Evolutionary conservation across 192 early-diverging fungal species (phyloP).

Genomic region (Chytriomyces confervae): DNA sequence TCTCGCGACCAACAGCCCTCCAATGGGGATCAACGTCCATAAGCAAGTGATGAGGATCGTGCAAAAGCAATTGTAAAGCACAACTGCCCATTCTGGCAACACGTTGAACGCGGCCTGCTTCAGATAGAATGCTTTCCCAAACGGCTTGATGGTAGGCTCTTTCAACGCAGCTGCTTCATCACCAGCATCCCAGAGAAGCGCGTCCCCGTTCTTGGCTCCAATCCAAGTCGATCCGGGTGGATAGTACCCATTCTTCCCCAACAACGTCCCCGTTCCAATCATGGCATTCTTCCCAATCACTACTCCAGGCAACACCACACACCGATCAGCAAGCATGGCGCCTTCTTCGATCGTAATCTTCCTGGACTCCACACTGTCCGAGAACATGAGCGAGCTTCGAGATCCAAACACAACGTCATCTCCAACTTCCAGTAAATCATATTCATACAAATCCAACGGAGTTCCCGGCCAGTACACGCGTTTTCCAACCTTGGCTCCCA

Average conservation of each 20-base stretch:
- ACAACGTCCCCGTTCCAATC: slow-evolving; percentile 48
- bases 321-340: slow-evolving; percentile 45
- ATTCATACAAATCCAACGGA: slow-evolving; percentile 40
- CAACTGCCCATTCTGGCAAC: slow-evolving; percentile 11
- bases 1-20: too few relatives aligned
- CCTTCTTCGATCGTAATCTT: slow-evolving; percentile 40
- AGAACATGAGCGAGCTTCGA: slow-evolving; percentile 34
- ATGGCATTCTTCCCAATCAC: slow-evolving; percentile 43
- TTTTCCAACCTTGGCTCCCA: slow-evolving; percentile 52
- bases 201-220: slow-evolving; percentile 43
- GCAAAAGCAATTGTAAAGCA: too few relatives aligned
- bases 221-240: slow-evolving; percentile 45
- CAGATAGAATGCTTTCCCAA: slow-evolving; percentile 52
- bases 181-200: slow-evolving; percentile 41
- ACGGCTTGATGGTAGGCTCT: slow-evolving; percentile 45
- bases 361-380: slow-evolving; percentile 35
- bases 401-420: slow-evolving; percentile 56
- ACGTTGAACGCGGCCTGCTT: slow-evolving; percentile 41
- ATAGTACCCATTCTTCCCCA: slow-evolving; percentile 34
- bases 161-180: not conserved
- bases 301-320: slow-evolving; percentile 50
- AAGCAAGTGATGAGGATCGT: too few relatives aligned
- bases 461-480: slow-evolving; percentile 57
- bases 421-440: slow-evolving; percentile 48
- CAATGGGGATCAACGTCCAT: too few relatives aligned